A percentile compares a stretch with the other conserved stretches of the same genome.
Conservation (phyloP, 495 filamentous ascomycete species). For the Penicillium psychrofluorescens region DNA sequence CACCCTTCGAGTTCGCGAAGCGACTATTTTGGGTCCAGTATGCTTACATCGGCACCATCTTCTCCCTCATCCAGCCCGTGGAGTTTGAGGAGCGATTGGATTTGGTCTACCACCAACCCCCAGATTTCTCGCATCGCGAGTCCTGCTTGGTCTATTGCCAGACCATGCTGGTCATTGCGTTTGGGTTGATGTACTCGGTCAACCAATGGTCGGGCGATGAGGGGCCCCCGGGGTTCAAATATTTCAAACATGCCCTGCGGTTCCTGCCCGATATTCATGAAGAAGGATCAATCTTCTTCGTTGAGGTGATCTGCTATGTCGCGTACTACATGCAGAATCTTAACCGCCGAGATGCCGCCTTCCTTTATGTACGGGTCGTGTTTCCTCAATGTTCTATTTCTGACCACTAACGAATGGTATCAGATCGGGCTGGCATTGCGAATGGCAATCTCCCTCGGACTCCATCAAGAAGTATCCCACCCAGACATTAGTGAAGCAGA, state of each 20-base stretch:
- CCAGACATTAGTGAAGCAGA: slow-evolving; percentile 21
- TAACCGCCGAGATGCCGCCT: slow-evolving; percentile 42
- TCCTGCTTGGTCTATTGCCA: slow-evolving; percentile 32
- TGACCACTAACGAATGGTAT: neutral
- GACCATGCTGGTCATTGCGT: slow-evolving; percentile 39
- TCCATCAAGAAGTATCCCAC: slow-evolving; percentile 41
- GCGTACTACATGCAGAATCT: slow-evolving; percentile 49
- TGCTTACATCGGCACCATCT: slow-evolving; percentile 46
- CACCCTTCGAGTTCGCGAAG: slow-evolving; percentile 37
- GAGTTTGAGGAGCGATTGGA: slow-evolving; percentile 36
- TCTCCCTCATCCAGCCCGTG: slow-evolving; percentile 36
- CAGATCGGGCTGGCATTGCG: slow-evolving; percentile 43
- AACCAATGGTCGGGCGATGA: slow-evolving; percentile 44
- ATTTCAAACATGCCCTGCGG: slow-evolving; percentile 39
- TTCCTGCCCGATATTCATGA: slow-evolving; percentile 45
- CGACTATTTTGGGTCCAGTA: slow-evolving; percentile 42
- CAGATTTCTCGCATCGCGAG: slow-evolving; percentile 25
- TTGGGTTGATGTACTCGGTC: slow-evolving; percentile 45
- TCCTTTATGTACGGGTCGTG: slow-evolving; percentile 28
- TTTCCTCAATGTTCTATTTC: neutral
- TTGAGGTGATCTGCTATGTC: slow-evolving; percentile 43
- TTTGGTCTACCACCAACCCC: slow-evolving; percentile 28
- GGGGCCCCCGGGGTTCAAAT: slow-evolving; percentile 44
- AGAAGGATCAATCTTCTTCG: slow-evolving; percentile 41
- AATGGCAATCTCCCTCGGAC: slow-evolving; percentile 44